Conservation (phyloP, 176 grass and related monocot genomes). For the Triticum monococcum region DNA sequence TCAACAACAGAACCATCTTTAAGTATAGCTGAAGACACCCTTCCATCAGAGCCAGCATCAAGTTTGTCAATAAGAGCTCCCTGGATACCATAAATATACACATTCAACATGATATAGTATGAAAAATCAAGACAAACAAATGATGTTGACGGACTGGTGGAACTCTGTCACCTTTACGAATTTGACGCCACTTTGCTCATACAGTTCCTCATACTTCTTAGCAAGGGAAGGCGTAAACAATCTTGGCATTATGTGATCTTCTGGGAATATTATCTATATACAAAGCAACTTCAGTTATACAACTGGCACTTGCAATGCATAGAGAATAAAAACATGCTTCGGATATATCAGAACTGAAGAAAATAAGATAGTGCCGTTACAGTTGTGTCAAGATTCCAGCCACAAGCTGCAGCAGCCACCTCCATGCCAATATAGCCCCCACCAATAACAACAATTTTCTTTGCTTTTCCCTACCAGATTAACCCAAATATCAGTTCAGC, state of each 20-base stretch:
- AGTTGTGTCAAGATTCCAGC: conserved; percentile 92
- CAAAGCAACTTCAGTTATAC: not conserved
- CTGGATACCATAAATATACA: conserved; percentile 27
- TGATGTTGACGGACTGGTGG: conserved; percentile 18
- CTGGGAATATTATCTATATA: conserved; percentile 90
- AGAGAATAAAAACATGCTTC: conserved; percentile 14
- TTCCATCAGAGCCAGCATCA: conserved; percentile 86
- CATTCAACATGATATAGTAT: not conserved
- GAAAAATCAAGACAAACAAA: not conserved
- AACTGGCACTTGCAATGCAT: not conserved
- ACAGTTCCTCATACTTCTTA: conserved; percentile 82
- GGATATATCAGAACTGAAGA: conserved; percentile 22
- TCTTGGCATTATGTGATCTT: conserved; percentile 87
- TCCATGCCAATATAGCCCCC: conserved; percentile 99
- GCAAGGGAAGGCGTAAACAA: conserved; percentile 94
- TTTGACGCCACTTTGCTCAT: conserved; percentile 78
- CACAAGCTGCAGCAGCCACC: conserved; percentile 78
- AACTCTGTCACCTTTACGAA: conserved; percentile 62
- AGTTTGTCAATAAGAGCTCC: conserved; percentile 74
- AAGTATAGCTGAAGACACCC: conserved; percentile 73
- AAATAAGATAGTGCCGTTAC: conserved; percentile 46
- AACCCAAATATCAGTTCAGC: conserved; percentile 17
- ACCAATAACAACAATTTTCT: conserved; percentile 83
- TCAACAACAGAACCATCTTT: conserved; percentile 86
- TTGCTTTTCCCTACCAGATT: conserved; percentile 60